Conservation (phyloP, 805 yeast genomes). For the Scheffersomyces stipitis region DNA sequence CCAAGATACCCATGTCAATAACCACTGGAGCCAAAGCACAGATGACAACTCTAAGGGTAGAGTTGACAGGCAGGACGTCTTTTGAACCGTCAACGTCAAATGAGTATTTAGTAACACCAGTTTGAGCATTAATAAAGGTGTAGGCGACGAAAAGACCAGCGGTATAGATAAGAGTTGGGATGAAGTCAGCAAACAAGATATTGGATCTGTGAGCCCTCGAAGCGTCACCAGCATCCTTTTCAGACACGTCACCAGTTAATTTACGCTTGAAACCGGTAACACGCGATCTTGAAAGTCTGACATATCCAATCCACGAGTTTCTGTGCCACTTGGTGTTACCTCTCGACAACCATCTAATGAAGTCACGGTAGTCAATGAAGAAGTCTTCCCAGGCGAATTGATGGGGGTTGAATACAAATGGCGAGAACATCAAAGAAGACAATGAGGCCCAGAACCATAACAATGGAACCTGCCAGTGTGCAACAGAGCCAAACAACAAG, state of each 20-base stretch:
- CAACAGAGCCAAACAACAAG: conserved; percentile 68
- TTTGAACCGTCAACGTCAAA: conserved; percentile 30
- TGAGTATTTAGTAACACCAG: conserved; percentile 61
- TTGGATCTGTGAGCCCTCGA: conserved; percentile 78
- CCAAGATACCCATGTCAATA: conserved; percentile 82
- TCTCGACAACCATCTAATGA: conserved; percentile 86
- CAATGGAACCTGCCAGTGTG: conserved; percentile 90
- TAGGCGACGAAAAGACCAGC: conserved; percentile 73
- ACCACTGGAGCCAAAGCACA: conserved; percentile 91
- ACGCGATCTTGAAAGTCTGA: conserved; percentile 78
- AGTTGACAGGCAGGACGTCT: conserved; percentile 55
- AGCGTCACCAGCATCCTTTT: conserved; percentile 65
- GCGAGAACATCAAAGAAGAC: conserved; percentile 84
- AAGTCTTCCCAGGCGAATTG: conserved; percentile 96
- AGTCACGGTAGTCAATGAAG: conserved; percentile 94
- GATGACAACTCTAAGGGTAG: conserved; percentile 68
- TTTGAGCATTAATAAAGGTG: conserved; percentile 81
- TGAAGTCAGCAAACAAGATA: conserved; percentile 74
- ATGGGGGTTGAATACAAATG: conserved; percentile 95
- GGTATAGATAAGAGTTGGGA: conserved; percentile 70
- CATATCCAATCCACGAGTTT: conserved; percentile 86
- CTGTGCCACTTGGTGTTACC: conserved; percentile 88
- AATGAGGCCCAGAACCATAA: conserved; percentile 97
- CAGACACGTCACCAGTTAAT: conserved; percentile 64
- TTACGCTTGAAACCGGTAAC: conserved; percentile 88